Conservation (phyloP, 352 stramenopile genomes). For the Pythium dissotocum region DNA sequence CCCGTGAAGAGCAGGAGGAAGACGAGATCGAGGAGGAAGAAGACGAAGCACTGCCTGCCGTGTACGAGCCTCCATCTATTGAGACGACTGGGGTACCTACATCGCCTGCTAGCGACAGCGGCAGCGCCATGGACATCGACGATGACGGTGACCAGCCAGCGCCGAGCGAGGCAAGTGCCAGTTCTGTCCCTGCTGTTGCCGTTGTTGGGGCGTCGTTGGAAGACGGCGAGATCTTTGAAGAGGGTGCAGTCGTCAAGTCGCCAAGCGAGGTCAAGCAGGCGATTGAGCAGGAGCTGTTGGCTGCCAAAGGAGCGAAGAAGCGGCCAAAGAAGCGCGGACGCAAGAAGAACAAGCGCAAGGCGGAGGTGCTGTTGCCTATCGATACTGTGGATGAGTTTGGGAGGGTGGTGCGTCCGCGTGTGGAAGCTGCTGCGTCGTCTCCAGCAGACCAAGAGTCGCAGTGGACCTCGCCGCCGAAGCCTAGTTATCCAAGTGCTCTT, state of each 20-base stretch:
- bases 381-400: slow-evolving; percentile 12
- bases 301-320: slow-evolving; percentile 34
- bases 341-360: slow-evolving; percentile 77
- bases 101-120: neutral
- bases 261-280: slow-evolving; percentile 40
- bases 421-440: neutral
- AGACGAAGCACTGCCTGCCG: slow-evolving; percentile 8
- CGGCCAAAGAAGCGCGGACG: slow-evolving; percentile 79
- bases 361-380: slow-evolving; percentile 47
- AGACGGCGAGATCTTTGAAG: slow-evolving; percentile 78
- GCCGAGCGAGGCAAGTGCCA: neutral
- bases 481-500: no score
- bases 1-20: slow-evolving; percentile 12
- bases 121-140: slow-evolving; percentile 3
- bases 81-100: neutral
- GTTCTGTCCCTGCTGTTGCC: neutral
- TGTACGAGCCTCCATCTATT: neutral
- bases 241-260: slow-evolving; percentile 42
- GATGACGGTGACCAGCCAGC: neutral
- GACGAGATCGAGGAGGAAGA: slow-evolving; percentile 11
- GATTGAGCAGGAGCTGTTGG: slow-evolving; percentile 36
- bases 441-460: neutral
- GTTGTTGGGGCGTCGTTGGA: slow-evolving; percentile 36
- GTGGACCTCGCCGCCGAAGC: neutral
- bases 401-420: slow-evolving; percentile 13